Percentiles rank a stretch among this genome's conserved stretches.
These are phyloP conservation scores for Tilletia indica DNA, from an alignment of 1,284 basidiomycete genomes.

Conservation along the genomic window DNA sequence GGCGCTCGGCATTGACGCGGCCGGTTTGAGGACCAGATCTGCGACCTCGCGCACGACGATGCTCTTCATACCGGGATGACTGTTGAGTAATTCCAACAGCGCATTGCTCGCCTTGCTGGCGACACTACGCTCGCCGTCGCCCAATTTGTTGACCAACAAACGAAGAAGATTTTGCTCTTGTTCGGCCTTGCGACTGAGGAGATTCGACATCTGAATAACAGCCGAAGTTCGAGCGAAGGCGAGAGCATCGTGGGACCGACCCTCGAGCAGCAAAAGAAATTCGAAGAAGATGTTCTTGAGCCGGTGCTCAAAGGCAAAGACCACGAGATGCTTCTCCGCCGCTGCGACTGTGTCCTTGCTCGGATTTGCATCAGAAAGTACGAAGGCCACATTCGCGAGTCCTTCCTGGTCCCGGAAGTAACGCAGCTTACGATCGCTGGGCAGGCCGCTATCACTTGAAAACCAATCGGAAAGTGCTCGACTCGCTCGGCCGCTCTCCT, in stretches of 20 bases:
- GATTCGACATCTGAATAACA: constrained; percentile 67
- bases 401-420: constrained; percentile 84
- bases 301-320: constrained; percentile 95
- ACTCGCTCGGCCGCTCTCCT: constrained; percentile 84
- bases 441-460: constrained; percentile 68
- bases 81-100: constrained; percentile 81
- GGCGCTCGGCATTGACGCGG: constrained; percentile 25
- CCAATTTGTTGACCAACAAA: constrained; percentile 82
- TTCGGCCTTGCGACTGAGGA: constrained; percentile 86
- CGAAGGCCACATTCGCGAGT: constrained; percentile 64
- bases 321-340: constrained; percentile 67
- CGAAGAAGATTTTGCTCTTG: constrained; percentile 94
- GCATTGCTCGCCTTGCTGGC: constrained; percentile 87
- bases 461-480: constrained; percentile 95
- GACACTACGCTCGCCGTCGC: constrained; percentile 79
- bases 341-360: constrained; percentile 35
- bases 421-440: constrained; percentile 67
- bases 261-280: constrained; percentile 85
- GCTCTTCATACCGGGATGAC: constrained; percentile 89
- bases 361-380: constrained; percentile 21
- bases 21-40: constrained; percentile 69
- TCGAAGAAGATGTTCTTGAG: constrained; percentile 95
- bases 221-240: constrained; percentile 82
- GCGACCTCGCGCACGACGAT: constrained; percentile 85
- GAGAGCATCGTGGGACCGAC: constrained; percentile 80